Evolutionary conservation across 352 stramenopile genomes (phyloP).

Genomic region (Phytophthora sojae): DNA sequence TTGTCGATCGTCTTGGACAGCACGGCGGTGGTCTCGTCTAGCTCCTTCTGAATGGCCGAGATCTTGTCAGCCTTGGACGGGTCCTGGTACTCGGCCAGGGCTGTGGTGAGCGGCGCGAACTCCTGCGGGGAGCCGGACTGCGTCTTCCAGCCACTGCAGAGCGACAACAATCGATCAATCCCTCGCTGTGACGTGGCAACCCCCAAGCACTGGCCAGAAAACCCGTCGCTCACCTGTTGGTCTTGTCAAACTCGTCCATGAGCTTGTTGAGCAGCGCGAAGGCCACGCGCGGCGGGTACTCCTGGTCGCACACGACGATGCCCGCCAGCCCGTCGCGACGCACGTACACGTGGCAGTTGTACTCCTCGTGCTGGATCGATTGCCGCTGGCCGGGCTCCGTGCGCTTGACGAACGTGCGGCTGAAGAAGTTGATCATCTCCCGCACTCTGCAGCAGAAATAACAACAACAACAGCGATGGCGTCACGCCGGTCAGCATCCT

Average conservation of each 20-base stretch:
- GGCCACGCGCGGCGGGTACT: constrained; percentile 98
- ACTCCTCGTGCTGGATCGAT: constrained; percentile 98
- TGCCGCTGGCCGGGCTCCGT: constrained; percentile 96
- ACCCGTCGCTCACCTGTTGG: constrained; percentile 45
- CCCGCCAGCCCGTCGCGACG: constrained; percentile 96
- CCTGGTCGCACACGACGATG: constrained; percentile 96
- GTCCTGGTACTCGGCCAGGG: constrained; percentile 98
- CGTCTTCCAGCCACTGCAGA: constrained; percentile 62
- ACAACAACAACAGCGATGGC: constrained; percentile 4
- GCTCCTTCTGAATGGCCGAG: constrained; percentile 99
- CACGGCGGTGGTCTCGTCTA: constrained; percentile 99
- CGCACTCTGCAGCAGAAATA: constrained; percentile 78
- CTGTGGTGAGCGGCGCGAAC: constrained; percentile 93
- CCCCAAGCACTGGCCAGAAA: constrained; percentile 18
- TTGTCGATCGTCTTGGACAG: constrained; percentile 99
- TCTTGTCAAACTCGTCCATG: constrained; percentile 96
- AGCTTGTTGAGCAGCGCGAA: constrained; percentile 98
- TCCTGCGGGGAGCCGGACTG: constrained; percentile 73
- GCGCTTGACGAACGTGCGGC: constrained; percentile 98
- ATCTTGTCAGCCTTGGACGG: constrained; percentile 99
- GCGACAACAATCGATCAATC: constrained; percentile 26
- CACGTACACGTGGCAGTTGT: constrained; percentile 99
- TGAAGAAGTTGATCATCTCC: constrained; percentile 99
- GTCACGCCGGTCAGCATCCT: background rate
- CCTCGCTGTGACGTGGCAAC: constrained; percentile 23